Evolutionary conservation across 2,329 filamentous ascomycete species (phyloP).

Genomic region (Alternaria sp.): DNA sequence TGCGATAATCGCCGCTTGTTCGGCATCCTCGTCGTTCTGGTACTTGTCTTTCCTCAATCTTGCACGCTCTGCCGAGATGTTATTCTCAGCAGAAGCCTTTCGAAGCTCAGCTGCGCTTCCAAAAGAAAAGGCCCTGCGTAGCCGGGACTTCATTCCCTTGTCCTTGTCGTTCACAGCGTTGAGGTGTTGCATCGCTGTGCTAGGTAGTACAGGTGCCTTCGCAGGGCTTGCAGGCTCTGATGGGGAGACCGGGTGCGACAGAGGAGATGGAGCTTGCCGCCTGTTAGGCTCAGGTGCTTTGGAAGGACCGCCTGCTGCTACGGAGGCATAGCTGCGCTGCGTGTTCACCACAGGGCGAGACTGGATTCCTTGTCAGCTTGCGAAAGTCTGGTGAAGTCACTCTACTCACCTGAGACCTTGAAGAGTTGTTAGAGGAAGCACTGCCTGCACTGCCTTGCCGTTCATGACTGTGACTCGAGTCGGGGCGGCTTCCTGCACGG

Average conservation of each 20-base stretch:
- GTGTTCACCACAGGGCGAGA: conserved; percentile 32
- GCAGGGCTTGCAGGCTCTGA: conserved; percentile 37
- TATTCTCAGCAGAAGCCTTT: conserved; percentile 72
- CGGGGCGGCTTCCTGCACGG: conserved; percentile 37
- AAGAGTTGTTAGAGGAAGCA: conserved; percentile 42
- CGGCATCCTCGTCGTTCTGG: conserved; percentile 75
- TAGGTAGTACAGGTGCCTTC: conserved; percentile 47
- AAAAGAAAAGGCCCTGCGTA: conserved; percentile 94
- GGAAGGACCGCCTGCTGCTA: conserved; percentile 18
- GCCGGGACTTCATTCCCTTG: conserved; percentile 82
- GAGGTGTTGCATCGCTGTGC: conserved; percentile 82
- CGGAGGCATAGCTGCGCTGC: conserved; percentile 25
- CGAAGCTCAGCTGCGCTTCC: conserved; percentile 91
- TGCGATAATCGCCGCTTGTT: conserved; percentile 89
- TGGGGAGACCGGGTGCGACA: conserved; percentile 53
- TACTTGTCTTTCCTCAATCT: conserved; percentile 60
- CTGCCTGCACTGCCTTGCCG: conserved; percentile 49
- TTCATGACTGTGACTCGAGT: conserved; percentile 45
- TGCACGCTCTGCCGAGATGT: conserved; percentile 55
- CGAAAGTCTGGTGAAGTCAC: not conserved
- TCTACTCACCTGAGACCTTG: conserved; percentile 43
- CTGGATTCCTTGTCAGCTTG: conserved; percentile 13
- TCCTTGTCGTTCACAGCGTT: conserved; percentile 87
- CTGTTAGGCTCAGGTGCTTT: conserved; percentile 50
- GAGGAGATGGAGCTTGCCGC: conserved; percentile 55